These are phyloP conservation scores for Monocercomonoides exilis DNA, from an alignment of 78 protist species.

Conservation along the genomic window DNA sequence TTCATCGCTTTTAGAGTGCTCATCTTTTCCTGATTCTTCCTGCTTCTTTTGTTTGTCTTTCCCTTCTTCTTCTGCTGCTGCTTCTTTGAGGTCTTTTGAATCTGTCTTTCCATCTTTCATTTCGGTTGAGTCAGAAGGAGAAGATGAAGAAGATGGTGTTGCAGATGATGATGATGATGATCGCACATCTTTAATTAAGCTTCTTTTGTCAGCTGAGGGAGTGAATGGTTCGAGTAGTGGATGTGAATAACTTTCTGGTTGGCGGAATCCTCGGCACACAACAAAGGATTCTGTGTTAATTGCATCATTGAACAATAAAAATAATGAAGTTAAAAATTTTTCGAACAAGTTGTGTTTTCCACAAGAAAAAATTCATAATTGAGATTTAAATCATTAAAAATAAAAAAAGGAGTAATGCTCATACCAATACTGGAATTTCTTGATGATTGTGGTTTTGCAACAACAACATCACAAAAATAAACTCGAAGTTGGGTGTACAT, in stretches of 20 bases:
- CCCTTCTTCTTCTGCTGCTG: no score
- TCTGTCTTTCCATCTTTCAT: neutral
- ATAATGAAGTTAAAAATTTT: no score
- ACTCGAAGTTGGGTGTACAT: slow-evolving; percentile 65
- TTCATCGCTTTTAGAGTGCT: neutral
- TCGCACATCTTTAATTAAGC: neutral
- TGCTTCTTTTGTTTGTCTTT: no score
- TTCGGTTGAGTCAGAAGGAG: neutral
- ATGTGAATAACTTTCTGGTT: slow-evolving; percentile 62
- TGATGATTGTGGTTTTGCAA: slow-evolving; percentile 75
- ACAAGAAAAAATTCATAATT: neutral
- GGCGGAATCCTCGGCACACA: slow-evolving; percentile 65
- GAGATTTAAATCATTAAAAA: neutral
- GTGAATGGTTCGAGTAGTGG: neutral
- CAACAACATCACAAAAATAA: slow-evolving; percentile 67
- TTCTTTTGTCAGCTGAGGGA: no score
- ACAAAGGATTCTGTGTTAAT: slow-evolving; percentile 60
- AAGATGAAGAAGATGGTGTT: neutral
- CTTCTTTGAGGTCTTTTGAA: no score
- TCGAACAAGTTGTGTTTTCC: neutral
- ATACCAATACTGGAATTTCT: slow-evolving; percentile 58
- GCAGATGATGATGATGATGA: neutral
- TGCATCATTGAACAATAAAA: slow-evolving; percentile 14
- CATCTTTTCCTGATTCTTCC: neutral
- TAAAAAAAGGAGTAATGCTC: neutral